phyloP scores from a whole-genome alignment of 176 grass and related monocot species.

The Tillandsia leiboldiana region DNA sequence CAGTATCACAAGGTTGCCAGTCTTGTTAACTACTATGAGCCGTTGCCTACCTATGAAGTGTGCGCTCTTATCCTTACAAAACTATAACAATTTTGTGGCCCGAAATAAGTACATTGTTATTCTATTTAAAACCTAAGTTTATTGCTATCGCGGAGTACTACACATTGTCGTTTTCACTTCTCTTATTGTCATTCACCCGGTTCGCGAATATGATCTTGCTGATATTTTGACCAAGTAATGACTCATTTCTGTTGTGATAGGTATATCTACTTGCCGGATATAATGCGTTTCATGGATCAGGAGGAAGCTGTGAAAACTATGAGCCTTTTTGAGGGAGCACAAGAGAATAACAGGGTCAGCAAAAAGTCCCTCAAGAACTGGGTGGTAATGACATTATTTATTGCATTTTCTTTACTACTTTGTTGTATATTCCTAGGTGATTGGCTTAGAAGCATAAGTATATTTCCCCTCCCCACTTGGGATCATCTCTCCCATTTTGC shows the following conservation, averaged over 20 bases:
- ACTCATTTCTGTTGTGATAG: constrained; percentile 20
- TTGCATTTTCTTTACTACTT: not conserved
- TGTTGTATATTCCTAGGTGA: not conserved
- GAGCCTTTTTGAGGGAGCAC: constrained; percentile 73
- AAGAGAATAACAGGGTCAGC: constrained; percentile 69
- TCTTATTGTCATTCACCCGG: not conserved
- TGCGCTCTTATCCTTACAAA: too few relatives aligned
- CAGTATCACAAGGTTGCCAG: too few relatives aligned
- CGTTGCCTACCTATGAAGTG: too few relatives aligned
- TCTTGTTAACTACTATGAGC: too few relatives aligned
- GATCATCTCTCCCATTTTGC: not conserved
- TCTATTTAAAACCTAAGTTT: too few relatives aligned
- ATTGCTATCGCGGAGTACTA: too few relatives aligned
- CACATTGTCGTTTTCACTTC: not conserved
- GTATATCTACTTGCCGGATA: constrained; percentile 73
- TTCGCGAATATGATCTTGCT: not conserved
- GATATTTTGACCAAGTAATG: not conserved
- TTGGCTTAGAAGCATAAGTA: not conserved
- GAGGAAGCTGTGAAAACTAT: constrained; percentile 70
- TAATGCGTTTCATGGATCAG: constrained; percentile 77
- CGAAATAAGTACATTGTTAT: not conserved
- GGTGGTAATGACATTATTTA: constrained; percentile 43
- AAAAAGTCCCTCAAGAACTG: constrained; percentile 76
- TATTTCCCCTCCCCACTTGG: not conserved
- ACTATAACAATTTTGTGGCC: too few relatives aligned